Conservation (phyloP, 2,329 filamentous ascomycete species). For the Phaeophleospora eucalypticola region DNA sequence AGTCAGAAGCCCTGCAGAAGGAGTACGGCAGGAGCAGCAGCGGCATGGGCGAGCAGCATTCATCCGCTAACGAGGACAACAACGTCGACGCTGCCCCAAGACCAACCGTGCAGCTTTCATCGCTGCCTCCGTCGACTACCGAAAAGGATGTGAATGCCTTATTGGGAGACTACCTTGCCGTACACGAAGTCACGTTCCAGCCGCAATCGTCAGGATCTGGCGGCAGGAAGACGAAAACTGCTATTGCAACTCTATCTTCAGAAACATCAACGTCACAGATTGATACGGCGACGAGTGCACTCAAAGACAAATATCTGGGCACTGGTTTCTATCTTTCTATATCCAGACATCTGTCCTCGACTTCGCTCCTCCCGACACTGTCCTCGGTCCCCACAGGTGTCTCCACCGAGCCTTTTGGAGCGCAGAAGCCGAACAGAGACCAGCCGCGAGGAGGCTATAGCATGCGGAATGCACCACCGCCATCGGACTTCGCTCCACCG, state of each 20-base stretch:
- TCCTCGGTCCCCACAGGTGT: constrained; percentile 6
- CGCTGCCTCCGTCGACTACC: constrained; percentile 51
- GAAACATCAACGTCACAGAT: constrained; percentile 81
- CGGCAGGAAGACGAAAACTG: constrained; percentile 65
- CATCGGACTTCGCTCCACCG: constrained; percentile 67
- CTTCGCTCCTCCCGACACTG: constrained; percentile 14
- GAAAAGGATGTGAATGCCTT: constrained; percentile 59
- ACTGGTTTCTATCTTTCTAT: constrained; percentile 77
- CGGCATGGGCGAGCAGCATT: constrained; percentile 28
- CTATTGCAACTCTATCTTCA: constrained; percentile 74
- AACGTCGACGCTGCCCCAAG: constrained; percentile 44
- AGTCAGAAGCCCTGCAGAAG: constrained; percentile 21
- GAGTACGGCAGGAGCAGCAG: constrained; percentile 9
- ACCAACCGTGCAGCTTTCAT: constrained; percentile 53
- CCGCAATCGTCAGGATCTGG: constrained; percentile 8
- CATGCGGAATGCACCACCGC: constrained; percentile 43
- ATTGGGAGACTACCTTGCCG: constrained; percentile 22
- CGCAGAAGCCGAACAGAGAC: constrained; percentile 22
- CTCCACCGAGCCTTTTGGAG: constrained; percentile 29
- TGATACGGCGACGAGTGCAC: constrained; percentile 68
- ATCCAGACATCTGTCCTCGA: constrained; percentile 76
- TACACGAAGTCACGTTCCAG: constrained; percentile 26
- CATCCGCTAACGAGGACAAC: constrained; percentile 26
- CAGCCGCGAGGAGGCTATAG: constrained; percentile 34
- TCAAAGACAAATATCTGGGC: constrained; percentile 82